phyloP scores from a whole-genome alignment of 495 filamentous ascomycete genomes.

The Penicillium parvum region DNA sequence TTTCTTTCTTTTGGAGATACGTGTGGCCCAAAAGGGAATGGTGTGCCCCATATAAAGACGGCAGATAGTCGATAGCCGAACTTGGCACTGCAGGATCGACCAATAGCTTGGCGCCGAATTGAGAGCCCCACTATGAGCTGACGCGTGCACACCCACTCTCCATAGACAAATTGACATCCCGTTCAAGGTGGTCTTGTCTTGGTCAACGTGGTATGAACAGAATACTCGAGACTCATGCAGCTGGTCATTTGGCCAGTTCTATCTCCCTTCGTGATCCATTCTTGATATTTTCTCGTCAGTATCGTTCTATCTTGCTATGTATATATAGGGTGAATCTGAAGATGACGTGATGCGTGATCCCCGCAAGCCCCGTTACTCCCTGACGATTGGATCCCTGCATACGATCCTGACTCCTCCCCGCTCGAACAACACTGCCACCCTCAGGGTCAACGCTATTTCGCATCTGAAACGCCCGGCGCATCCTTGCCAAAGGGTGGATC shows the following conservation, averaged over 20 bases:
- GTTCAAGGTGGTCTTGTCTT: constrained; percentile 18
- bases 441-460: constrained; percentile 34
- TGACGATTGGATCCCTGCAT: constrained; percentile 40
- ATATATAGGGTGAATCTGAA: background rate
- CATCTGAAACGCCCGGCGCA: constrained; percentile 32
- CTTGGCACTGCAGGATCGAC: constrained; percentile 36
- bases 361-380: too few species aligned
- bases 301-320: background rate
- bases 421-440: constrained; percentile 34
- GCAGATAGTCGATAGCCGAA: constrained; percentile 48
- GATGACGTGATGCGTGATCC: background rate
- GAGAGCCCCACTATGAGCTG: constrained; percentile 27
- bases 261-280: too few species aligned
- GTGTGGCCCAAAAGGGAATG: background rate
- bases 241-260: too few species aligned
- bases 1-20: too few species aligned
- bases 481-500: constrained; percentile 7
- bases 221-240: too few species aligned
- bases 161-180: too few species aligned
- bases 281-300: background rate
- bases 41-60: constrained; percentile 25
- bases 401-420: constrained; percentile 34
- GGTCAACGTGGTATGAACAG: constrained; percentile 12
- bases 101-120: constrained; percentile 20
- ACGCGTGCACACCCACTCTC: too few species aligned